Evolutionary conservation across 306 rosid species (phyloP).

Genomic region (Castanea sativa): DNA sequence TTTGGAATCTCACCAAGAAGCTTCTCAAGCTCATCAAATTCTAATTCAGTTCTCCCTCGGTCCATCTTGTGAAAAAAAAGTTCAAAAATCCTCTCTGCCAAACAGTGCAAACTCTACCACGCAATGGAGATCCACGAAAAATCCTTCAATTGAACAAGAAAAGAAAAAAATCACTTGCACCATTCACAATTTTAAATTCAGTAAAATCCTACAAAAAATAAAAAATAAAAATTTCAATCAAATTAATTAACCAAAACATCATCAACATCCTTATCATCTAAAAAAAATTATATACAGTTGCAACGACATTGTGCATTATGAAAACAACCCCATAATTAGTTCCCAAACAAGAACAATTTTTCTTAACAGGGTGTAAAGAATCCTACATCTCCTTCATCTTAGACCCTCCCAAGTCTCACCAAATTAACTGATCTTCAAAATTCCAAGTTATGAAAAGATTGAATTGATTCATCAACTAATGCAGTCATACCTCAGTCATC

Average conservation of each 20-base stretch:
- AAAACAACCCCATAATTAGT: not conserved
- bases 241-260: not conserved
- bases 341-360: not conserved
- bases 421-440: not conserved
- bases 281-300: not conserved
- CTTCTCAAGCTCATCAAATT: conserved; percentile 48
- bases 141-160: conserved; percentile 1
- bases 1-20: conserved; percentile 53
- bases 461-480: not conserved
- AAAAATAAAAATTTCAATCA: not conserved
- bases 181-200: not conserved
- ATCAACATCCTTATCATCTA: not conserved
- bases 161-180: not conserved
- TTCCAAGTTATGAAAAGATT: not conserved
- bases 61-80: conserved; percentile 20
- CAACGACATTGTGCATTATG: not conserved
- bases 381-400: not conserved
- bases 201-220: not conserved
- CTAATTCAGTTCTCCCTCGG: conserved; percentile 22
- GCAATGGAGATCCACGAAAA: conserved; percentile 2
- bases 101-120: conserved; percentile 4
- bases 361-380: not conserved
- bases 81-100: conserved; percentile 2
- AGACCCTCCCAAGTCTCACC: not conserved
- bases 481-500: not conserved